Percentiles rank a stretch among this genome's conserved stretches.
Conservation (phyloP, 345 rosid species). For the Eucalyptus polyanthemos region DNA sequence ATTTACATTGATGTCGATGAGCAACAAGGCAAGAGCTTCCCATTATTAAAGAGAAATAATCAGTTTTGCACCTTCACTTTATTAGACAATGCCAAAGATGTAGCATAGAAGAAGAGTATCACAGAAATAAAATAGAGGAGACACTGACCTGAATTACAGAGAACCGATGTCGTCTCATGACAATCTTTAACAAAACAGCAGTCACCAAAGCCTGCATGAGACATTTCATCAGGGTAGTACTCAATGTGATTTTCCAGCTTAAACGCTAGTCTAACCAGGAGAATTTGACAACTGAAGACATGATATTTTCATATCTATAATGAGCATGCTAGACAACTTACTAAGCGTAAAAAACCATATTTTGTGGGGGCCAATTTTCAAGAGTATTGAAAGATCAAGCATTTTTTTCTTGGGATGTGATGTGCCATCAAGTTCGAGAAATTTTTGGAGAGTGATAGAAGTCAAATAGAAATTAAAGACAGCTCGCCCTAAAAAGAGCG, state of each 20-base stretch:
- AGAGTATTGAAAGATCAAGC: not conserved
- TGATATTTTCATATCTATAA: not conserved
- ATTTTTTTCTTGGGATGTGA: not conserved
- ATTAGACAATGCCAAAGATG: not conserved
- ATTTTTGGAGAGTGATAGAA: not conserved
- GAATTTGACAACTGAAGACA: not conserved
- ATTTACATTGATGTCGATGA: conserved; percentile 83
- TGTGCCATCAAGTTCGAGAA: not conserved
- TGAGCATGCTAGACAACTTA: not conserved
- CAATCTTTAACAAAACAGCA: conserved; percentile 67
- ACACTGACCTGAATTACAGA: conserved; percentile 61
- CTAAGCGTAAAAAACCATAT: not conserved
- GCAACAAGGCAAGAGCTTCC: conserved; percentile 93
- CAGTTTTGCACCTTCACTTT: not conserved
- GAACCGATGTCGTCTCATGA: conserved; percentile 86
- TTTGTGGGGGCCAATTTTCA: not conserved
- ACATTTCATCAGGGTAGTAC: not conserved
- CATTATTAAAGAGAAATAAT: conserved; percentile 30
- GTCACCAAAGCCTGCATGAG: conserved; percentile 69
- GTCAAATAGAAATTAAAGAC: not conserved
- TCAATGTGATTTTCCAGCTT: not conserved
- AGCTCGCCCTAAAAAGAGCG: not conserved
- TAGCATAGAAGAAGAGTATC: not conserved
- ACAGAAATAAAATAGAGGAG: not conserved
- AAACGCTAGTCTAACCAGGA: not conserved